Conservation (phyloP, 2,329 filamentous ascomycete species). For the Monosporascus sp. region DNA sequence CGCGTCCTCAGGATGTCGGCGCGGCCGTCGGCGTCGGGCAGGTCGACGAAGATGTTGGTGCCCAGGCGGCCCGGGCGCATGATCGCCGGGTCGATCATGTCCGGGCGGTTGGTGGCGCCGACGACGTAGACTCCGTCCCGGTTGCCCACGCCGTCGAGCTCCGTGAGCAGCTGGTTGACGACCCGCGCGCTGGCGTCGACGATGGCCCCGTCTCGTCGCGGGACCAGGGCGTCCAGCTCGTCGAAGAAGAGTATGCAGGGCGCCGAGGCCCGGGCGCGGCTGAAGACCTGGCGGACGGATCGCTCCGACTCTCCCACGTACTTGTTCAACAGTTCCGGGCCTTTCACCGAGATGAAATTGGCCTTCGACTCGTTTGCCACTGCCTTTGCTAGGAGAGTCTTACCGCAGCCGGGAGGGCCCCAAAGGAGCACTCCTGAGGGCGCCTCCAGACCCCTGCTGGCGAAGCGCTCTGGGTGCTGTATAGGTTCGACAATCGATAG, state of each 20-base stretch:
- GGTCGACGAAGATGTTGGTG: constrained; percentile 80
- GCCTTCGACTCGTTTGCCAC: constrained; percentile 93
- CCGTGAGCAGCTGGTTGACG: constrained; percentile 90
- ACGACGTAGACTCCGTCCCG: constrained; percentile 89
- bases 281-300: constrained; percentile 86
- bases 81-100: constrained; percentile 96
- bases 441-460: constrained; percentile 69
- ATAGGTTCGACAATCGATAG: constrained; percentile 89
- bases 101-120: constrained; percentile 88
- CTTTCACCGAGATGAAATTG: constrained; percentile 97
- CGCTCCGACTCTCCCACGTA: constrained; percentile 96
- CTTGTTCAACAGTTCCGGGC: constrained; percentile 93
- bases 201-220: constrained; percentile 69
- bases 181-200: constrained; percentile 83
- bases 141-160: constrained; percentile 79
- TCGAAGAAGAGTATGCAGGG: constrained; percentile 98
- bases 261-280: constrained; percentile 75
- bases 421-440: constrained; percentile 88
- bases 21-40: constrained; percentile 73
- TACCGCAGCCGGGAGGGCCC: constrained; percentile 95
- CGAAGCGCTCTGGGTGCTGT: constrained; percentile 71
- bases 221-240: constrained; percentile 89
- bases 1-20: constrained; percentile 75
- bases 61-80: constrained; percentile 85
- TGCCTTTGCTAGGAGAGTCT: constrained; percentile 92